Conservation (phyloP, 1,284 basidiomycete genomes). For the Tranzscheliella williamsii region DNA sequence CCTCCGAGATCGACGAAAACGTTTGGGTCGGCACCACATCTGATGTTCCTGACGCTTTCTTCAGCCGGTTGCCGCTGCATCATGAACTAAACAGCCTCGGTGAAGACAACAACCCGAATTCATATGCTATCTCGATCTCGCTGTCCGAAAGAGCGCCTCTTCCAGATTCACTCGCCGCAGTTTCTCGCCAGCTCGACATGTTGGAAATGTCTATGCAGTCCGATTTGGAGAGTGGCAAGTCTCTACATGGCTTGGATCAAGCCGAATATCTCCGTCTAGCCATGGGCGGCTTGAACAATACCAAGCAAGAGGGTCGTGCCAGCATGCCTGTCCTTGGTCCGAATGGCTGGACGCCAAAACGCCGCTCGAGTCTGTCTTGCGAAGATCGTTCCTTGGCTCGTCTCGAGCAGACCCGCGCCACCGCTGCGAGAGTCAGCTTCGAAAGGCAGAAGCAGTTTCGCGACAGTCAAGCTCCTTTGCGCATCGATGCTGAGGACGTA, state of each 20-base stretch:
- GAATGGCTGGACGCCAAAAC: conserved; percentile 50
- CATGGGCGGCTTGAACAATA: conserved; percentile 4
- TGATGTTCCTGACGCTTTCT: conserved; percentile 41
- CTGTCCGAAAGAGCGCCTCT: conserved; percentile 68
- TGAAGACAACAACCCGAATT: conserved; percentile 68
- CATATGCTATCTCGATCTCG: conserved; percentile 82
- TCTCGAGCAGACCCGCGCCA: conserved; percentile 7
- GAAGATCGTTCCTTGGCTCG: conserved; percentile 13
- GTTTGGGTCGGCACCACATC: conserved; percentile 63
- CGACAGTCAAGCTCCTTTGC: conserved; percentile 7
- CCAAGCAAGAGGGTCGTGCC: conserved; percentile 10
- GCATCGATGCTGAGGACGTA: conserved; percentile 40
- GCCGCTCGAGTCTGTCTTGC: conserved; percentile 10
- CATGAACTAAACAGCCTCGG: conserved; percentile 25
- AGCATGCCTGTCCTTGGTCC: conserved; percentile 50
- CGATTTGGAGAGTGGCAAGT: conserved; percentile 69
- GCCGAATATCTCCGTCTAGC: neutral
- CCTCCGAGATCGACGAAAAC: conserved; percentile 73
- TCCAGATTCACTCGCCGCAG: conserved; percentile 66
- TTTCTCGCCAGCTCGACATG: conserved; percentile 67
- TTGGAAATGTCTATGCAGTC: conserved; percentile 66
- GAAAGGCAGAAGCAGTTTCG: neutral
- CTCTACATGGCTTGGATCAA: conserved; percentile 59
- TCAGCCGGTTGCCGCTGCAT: too few relatives aligned
- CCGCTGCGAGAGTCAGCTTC: conserved; percentile 7